Base-by-base conservation (phyloP, 805 yeast genomes). In the Myxozyma neotropica region DNA sequence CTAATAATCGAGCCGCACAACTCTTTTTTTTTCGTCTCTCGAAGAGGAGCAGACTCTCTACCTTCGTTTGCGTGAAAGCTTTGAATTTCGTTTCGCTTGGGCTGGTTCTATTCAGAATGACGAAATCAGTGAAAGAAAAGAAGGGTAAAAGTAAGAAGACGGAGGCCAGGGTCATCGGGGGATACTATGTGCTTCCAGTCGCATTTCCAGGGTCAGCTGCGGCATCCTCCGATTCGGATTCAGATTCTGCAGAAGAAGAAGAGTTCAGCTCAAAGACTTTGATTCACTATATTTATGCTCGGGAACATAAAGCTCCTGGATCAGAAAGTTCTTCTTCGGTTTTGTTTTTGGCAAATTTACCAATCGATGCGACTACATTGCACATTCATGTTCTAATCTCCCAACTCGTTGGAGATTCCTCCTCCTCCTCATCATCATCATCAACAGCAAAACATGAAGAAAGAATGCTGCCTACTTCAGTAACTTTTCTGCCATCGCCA, bases 201-300 rank as follows among this genome's bases (percentile, higher is more conserved):
- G 15, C 17, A 24, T 33, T 59, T 23, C 51, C 54, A 6, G 50
- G 50, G n/a, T 13, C 39, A 3, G 4, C 50, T 3, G 8, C 48
- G 6, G 21, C 26, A 19, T 33, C 50, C n/a, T 31, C 50, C 4
- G 48, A 13, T 10, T 21, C 44, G 5, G 45, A 40, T 7, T 21
- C 10, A 21, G 53, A 29, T n/a, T n/a, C n/a, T n/a, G n/a, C n/a
- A 12, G 45, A 24, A 23, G 45, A 23, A 12, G 47, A 38, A n/a
- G 51, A 40, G 4, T 21, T 29, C n/a, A 31, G 23, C 15, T 4
- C 29, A 6, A 15, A 47, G 17, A 42, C 36, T 53, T 7, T 53
- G 52, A 21, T 42, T 48, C 72, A 69, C 44, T 67, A 68, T 24
- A 44, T 70, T 12, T 70, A 57, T 48, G 60, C 63, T 4, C 62